Percentiles rank a stretch among this genome's conserved stretches.
phyloP scores from a whole-genome alignment of 2,329 filamentous ascomycete species.

The Colletotrichum karsti region DNA sequence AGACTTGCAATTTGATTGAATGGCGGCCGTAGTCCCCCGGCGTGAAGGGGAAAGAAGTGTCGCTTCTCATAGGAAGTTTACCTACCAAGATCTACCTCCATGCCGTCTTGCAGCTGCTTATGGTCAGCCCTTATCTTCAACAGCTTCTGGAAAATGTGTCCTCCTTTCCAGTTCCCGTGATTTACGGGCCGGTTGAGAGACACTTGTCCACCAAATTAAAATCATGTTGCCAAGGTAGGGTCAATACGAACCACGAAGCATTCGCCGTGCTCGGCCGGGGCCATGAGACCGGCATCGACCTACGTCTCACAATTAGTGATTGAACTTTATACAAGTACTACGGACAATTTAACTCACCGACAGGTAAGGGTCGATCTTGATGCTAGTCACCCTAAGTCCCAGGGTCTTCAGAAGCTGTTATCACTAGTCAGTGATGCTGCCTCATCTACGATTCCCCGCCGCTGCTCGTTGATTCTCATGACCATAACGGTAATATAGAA shows the following conservation, averaged over 20 bases:
- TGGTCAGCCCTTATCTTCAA: constrained; percentile 16
- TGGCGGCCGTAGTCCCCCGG: not conserved
- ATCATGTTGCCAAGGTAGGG: not conserved
- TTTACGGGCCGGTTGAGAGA: not conserved
- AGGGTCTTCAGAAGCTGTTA: constrained; percentile 80
- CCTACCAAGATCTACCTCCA: constrained; percentile 31
- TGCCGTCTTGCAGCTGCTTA: constrained; percentile 27
- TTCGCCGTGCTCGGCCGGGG: constrained; percentile 41
- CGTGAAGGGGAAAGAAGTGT: not conserved
- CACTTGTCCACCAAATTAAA: not conserved
- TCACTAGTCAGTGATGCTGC: constrained; percentile 5
- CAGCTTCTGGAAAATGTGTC: not conserved
- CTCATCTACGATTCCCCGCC: constrained; percentile 10
- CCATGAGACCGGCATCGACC: constrained; percentile 32
- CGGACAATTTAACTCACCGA: constrained; percentile 46
- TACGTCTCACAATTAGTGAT: constrained; percentile 8
- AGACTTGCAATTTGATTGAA: constrained; percentile 16
- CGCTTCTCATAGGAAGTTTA: constrained; percentile 4
- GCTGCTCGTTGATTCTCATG: too few species aligned
- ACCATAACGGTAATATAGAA: too few species aligned
- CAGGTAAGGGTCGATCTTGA: constrained; percentile 61
- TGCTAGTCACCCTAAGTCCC: constrained; percentile 73
- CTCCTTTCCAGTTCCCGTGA: not conserved
- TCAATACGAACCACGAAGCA: constrained; percentile 29
- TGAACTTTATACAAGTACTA: not conserved